These are phyloP conservation scores for Bruguiera sexangula DNA, from an alignment of 345 rosid species.

Conservation along the genomic window DNA sequence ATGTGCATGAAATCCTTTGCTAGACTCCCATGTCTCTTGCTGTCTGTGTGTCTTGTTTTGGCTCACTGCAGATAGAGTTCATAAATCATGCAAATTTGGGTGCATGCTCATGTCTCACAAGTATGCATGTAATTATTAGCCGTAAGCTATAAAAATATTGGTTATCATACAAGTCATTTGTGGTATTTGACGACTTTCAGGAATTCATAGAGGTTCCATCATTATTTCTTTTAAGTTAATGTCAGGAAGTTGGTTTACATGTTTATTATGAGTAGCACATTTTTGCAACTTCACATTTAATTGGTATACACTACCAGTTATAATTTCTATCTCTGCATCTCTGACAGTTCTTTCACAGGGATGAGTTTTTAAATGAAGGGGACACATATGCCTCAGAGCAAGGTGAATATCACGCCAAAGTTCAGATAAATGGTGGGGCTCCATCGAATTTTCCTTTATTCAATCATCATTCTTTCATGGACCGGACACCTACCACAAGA, in stretches of 20 bases:
- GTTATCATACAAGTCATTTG: background rate
- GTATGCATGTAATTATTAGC: no score
- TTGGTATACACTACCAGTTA: slow-evolving; percentile 11
- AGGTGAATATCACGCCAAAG: slow-evolving; percentile 19
- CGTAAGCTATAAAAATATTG: background rate
- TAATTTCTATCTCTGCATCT: slow-evolving; percentile 31
- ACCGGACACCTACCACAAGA: slow-evolving; percentile 49
- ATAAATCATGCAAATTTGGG: no score
- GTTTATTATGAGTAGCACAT: slow-evolving; percentile 1
- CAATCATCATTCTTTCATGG: slow-evolving; percentile 71
- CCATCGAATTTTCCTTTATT: slow-evolving; percentile 30
- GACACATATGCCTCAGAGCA: slow-evolving; percentile 34
- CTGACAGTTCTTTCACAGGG: slow-evolving; percentile 30
- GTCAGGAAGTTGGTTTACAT: background rate
- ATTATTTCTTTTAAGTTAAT: background rate
- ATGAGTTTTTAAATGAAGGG: slow-evolving; percentile 38
- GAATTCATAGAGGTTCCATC: background rate
- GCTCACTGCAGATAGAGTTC: no score
- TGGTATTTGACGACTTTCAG: background rate
- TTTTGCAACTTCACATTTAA: background rate
- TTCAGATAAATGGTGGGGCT: slow-evolving; percentile 17
- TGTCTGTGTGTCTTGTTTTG: no score
- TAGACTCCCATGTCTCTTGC: no score
- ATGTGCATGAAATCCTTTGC: no score
- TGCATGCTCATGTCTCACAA: no score